Evolutionary conservation across 2,329 filamentous ascomycete species (phyloP).

Genomic region (Fusarium fracticaudum): DNA sequence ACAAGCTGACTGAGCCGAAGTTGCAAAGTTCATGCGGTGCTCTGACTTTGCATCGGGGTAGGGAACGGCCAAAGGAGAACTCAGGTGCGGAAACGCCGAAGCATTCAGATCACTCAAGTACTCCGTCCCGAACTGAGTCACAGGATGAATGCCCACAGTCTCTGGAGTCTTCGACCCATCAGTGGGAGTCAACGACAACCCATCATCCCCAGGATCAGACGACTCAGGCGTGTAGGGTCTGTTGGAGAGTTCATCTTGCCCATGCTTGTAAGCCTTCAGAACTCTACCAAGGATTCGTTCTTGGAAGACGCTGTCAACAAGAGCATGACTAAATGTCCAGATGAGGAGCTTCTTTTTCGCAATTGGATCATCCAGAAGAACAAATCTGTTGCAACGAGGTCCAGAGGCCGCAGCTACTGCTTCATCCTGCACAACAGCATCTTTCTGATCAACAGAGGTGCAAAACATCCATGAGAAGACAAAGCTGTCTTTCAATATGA

Average conservation of each 20-base stretch:
- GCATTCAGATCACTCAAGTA: background rate
- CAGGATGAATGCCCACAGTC: background rate
- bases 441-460: background rate
- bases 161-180: background rate
- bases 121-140: background rate
- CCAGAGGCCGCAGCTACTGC: background rate
- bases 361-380: background rate
- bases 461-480: constrained; percentile 11
- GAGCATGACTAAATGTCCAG: constrained; percentile 2
- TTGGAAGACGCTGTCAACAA: background rate
- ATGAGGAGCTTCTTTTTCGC: background rate
- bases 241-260: background rate
- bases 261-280: background rate
- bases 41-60: background rate
- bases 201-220: background rate
- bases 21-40: background rate
- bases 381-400: constrained; percentile 8
- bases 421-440: constrained; percentile 2
- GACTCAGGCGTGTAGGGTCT: background rate
- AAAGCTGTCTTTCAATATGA: background rate
- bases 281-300: background rate
- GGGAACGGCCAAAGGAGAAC: background rate
- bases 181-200: background rate
- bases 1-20: accelerated
- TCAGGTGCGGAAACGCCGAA: constrained; percentile 1